Percentiles rank a stretch among this genome's conserved stretches.
phyloP scores from a whole-genome alignment of 2,329 filamentous ascomycete species.

The Fusarium algeriense region DNA sequence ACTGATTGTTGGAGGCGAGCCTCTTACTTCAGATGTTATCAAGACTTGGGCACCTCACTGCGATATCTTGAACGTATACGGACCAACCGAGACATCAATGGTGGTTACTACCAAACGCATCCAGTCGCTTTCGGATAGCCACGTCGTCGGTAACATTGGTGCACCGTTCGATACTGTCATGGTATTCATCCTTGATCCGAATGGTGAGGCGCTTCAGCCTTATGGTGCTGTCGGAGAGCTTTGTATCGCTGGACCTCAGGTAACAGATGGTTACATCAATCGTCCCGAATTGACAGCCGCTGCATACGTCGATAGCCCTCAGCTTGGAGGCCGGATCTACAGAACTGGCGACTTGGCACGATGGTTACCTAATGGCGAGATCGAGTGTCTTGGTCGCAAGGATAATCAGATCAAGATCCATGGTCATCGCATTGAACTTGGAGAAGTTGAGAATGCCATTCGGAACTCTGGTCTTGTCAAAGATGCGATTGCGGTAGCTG shows the following conservation, averaged over 20 bases:
- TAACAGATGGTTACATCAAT: not conserved
- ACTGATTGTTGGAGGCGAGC: constrained; percentile 1
- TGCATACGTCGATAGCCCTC: not conserved
- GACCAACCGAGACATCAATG: not conserved
- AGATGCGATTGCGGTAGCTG: not conserved
- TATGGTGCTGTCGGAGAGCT: not conserved
- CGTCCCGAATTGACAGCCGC: not conserved
- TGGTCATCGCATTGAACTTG: constrained; percentile 46
- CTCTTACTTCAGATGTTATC: not conserved
- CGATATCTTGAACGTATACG: not conserved
- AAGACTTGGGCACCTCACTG: not conserved
- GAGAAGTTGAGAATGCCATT: constrained; percentile 43
- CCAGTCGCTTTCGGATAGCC: not conserved
- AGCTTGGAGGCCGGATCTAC: not conserved
- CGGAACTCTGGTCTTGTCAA: not conserved
- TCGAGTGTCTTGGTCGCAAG: constrained; percentile 39
- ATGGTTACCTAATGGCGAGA: constrained; percentile 35
- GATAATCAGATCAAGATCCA: constrained; percentile 48
- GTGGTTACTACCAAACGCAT: not conserved
- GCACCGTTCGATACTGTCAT: constrained; percentile 3
- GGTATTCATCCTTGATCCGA: not conserved
- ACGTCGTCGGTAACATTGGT: not conserved
- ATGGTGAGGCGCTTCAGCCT: not conserved
- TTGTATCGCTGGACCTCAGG: not conserved
- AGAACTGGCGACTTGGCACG: constrained; percentile 35